Percentiles rank a stretch among this genome's conserved stretches.
These are phyloP conservation scores for Kernera saxatilis DNA, from an alignment of 345 rosid genomes.

Conservation along the genomic window DNA sequence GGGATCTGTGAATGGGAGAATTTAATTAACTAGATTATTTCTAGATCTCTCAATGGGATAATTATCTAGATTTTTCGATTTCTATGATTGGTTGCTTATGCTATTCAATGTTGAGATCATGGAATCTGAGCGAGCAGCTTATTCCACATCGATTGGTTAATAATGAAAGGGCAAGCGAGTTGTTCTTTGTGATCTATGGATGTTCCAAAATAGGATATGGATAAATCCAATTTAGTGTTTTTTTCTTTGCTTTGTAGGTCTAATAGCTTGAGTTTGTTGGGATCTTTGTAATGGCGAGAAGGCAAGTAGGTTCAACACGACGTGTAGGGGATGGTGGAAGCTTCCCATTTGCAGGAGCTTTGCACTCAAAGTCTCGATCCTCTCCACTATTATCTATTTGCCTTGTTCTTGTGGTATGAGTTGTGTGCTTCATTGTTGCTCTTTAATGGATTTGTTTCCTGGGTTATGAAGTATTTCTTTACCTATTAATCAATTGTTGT, in stretches of 20 bases:
- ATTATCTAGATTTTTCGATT: neutral
- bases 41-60: neutral
- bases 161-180: neutral
- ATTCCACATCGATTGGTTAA: neutral
- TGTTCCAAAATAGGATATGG: neutral
- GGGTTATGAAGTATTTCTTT: neutral
- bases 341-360: slow-evolving; percentile 67
- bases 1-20: neutral
- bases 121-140: neutral
- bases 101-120: neutral
- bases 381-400: slow-evolving; percentile 65
- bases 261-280: neutral
- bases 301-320: slow-evolving; percentile 75
- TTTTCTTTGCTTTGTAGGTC: slow-evolving; percentile 6
- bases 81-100: neutral
- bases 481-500: neutral
- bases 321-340: slow-evolving; percentile 69
- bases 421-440: neutral
- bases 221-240: neutral
- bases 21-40: neutral
- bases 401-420: slow-evolving; percentile 60
- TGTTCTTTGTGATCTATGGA: neutral
- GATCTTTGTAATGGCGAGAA: slow-evolving; percentile 58
- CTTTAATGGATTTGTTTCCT: neutral
- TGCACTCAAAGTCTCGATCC: slow-evolving; percentile 77